These are phyloP conservation scores for Magnusiomyces ingens DNA, from an alignment of 1,139 yeast species.

Conservation along the genomic window DNA sequence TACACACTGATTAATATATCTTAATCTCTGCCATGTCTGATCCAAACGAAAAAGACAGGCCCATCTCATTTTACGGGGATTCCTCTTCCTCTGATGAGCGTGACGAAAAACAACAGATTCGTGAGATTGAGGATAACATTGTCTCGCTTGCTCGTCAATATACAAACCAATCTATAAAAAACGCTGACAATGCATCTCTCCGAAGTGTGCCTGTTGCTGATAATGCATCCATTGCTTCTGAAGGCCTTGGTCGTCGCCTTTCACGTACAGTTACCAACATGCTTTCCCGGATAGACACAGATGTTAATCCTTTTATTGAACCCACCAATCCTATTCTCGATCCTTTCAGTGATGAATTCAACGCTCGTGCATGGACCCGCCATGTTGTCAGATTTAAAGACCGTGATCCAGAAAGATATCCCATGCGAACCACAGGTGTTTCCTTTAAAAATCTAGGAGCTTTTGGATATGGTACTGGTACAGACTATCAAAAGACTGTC, in stretches of 20 bases:
- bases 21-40: no score
- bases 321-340: conserved; percentile 39
- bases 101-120: not conserved
- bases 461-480: conserved; percentile 61
- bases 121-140: not conserved
- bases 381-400: conserved; percentile 50
- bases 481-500: conserved; percentile 64
- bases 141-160: not conserved
- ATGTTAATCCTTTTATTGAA: not conserved
- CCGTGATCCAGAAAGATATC: conserved; percentile 60
- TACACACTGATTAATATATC: no score
- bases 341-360: conserved; percentile 48
- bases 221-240: not conserved
- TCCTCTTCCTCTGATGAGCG: no score
- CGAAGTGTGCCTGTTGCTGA: not conserved
- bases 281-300: not conserved
- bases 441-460: conserved; percentile 59
- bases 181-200: not conserved
- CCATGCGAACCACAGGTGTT: conserved; percentile 57
- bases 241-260: not conserved
- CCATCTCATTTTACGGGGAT: no score
- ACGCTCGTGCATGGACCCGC: conserved; percentile 60
- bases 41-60: no score
- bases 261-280: not conserved
- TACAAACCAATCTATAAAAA: not conserved